Evolutionary conservation across 306 rosid genomes (phyloP), one percentile per base, ranked within the genome.

Genomic region (Cyclanthera cordifolia): DNA sequence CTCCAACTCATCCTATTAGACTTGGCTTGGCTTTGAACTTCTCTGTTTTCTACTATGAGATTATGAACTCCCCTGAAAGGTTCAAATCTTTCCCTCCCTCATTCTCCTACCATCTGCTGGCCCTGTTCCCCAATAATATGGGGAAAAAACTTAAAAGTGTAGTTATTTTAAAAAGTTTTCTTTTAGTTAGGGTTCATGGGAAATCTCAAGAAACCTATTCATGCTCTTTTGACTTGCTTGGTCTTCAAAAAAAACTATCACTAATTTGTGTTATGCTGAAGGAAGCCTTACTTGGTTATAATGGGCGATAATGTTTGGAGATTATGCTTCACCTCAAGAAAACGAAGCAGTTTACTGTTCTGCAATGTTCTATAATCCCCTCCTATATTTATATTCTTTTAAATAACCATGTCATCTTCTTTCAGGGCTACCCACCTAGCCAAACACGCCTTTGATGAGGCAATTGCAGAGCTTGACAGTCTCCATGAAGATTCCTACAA

Each of bases 11-110:
- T 75, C 87, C 88, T 27, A 79, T 83, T 52, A 79, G 95, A 72
- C 72, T 85, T 78, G 90, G 89, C 46, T 69, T 88, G 76, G 89
- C 90, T 49, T 74, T 85, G 77, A 85, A 88, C 79, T 85, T 78
- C 71, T 88, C 95, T 25, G 95, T 88, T 67, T 88, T 88, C 52
- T 83, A 85, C 80, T 88, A 83, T 67, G 95, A 88, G 68, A 88
- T 88, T 74, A 79, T 83, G 69, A 85, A 85, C 75, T 88, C 88
- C 63, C 77, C 90, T 45, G 95, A 88, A 78, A 82, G 95, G 90
- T 83, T 47, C 19, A 28, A 53, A 11, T 23, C 24, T 16, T 8
- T 67, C 46, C 72, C 19, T 69, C 28, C 41, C 49, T 23, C 27
- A 51, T 32, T 3, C 28, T 49, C 16, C 4, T 46, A 37, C 37